A percentile compares a stretch with the other conserved stretches of the same genome.
phyloP scores from a whole-genome alignment of 2,329 filamentous ascomycete species.

The Sporothrix brasiliensis region DNA sequence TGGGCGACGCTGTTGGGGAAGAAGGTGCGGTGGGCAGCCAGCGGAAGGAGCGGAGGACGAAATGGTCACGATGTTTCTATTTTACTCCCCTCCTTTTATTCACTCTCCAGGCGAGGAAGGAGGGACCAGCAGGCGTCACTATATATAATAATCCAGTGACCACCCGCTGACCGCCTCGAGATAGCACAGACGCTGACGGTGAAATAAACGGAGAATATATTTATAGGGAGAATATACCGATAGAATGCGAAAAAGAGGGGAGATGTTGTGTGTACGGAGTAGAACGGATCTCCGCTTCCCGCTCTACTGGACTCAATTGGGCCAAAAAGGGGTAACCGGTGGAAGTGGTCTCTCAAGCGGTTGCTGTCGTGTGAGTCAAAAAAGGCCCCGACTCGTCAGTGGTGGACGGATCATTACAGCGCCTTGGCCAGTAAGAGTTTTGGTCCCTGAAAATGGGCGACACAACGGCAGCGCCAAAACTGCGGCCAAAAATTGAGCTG shows the following conservation, averaged over 20 bases:
- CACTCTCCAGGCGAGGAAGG: neutral
- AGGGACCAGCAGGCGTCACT: neutral
- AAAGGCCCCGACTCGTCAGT: neutral
- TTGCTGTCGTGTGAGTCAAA: neutral
- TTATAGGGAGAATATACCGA: constrained; percentile 1
- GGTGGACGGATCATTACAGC: neutral
- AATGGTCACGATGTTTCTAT: constrained; percentile 8
- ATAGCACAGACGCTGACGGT: constrained; percentile 1
- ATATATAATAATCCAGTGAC: constrained; percentile 27
- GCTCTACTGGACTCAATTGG: neutral
- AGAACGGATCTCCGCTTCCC: constrained; percentile 24
- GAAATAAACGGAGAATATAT: constrained; percentile 22
- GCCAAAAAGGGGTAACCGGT: neutral
- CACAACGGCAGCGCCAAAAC: neutral
- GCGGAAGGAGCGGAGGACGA: neutral
- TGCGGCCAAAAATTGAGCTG: neutral
- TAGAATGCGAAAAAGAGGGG: neutral
- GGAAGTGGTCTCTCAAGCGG: no score
- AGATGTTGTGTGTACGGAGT: neutral
- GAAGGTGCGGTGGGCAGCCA: neutral
- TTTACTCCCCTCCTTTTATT: neutral
- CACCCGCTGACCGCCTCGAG: constrained; percentile 29
- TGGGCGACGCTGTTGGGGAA: constrained; percentile 2
- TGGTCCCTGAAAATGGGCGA: neutral
- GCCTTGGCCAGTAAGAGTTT: no score